Evolutionary conservation across 305 asterid genomes (phyloP).

Genomic region (Withania somnifera): DNA sequence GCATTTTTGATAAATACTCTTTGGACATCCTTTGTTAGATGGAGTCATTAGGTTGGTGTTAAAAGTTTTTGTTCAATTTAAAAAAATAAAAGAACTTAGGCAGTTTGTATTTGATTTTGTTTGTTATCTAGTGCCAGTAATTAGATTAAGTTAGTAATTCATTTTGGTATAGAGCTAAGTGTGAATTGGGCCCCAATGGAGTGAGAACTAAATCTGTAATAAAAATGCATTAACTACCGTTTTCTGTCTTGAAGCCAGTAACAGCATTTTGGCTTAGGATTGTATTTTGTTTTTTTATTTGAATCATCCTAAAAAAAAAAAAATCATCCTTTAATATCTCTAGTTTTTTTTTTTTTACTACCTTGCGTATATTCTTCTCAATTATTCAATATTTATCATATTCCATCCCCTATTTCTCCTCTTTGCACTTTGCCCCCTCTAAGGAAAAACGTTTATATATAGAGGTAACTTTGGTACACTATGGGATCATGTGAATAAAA

Average conservation of each 20-base stretch:
- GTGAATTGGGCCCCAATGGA: slow-evolving; percentile 16
- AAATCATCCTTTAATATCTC: slow-evolving; percentile 12
- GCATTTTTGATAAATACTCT: neutral
- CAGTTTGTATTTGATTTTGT: neutral
- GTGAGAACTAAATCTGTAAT: neutral
- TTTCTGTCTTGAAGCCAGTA: slow-evolving; percentile 37
- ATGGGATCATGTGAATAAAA: neutral
- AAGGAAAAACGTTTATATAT: neutral
- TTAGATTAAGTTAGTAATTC: neutral
- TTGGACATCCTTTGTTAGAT: neutral
- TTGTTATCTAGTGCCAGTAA: neutral
- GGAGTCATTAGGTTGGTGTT: neutral
- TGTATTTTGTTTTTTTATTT: slow-evolving; percentile 31
- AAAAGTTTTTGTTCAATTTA: neutral
- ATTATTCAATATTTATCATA: neutral
- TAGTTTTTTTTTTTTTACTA: neutral
- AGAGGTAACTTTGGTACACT: neutral
- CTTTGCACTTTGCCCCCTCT: neutral
- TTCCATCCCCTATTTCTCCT: neutral
- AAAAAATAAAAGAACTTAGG: neutral
- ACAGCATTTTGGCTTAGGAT: slow-evolving; percentile 46
- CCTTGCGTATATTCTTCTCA: neutral
- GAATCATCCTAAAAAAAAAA: too few relatives aligned
- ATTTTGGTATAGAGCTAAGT: neutral
- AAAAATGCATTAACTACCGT: slow-evolving; percentile 16